phyloP scores from a whole-genome alignment of 2,329 filamentous ascomycete species.

The Stagonosporopsis vannaccii region DNA sequence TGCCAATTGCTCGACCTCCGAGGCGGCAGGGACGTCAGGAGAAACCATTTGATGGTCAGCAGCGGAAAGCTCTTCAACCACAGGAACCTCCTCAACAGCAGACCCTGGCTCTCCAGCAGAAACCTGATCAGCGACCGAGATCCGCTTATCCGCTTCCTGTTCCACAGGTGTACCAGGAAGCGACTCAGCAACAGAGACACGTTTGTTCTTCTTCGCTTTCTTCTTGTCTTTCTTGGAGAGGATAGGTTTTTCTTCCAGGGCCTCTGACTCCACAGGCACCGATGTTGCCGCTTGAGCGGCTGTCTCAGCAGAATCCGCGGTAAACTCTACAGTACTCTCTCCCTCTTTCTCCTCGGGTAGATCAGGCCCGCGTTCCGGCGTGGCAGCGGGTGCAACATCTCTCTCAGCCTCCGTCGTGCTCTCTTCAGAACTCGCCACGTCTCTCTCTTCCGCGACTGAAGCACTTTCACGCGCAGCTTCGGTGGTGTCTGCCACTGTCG shows the following conservation, averaged over 20 bases:
- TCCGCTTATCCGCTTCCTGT: background rate
- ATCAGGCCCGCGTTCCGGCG: no score
- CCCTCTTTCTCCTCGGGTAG: background rate
- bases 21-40: background rate
- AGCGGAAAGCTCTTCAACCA: background rate
- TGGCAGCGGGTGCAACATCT: no score
- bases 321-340: conserved; percentile 3
- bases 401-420: no score
- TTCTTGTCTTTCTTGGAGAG: background rate
- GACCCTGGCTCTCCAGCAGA: no score
- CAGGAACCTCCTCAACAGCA: background rate
- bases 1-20: no score
- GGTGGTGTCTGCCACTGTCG: background rate
- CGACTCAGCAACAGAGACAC: background rate
- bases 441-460: background rate
- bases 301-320: background rate
- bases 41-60: background rate
- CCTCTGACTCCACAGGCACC: background rate
- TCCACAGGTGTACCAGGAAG: background rate
- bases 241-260: background rate
- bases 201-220: background rate
- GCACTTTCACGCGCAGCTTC: background rate
- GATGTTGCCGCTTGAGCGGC: background rate
- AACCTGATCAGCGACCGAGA: no score
- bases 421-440: no score